phyloP scores from a whole-genome alignment of 768 basidiomycete species.

The Boletellus emodensis region DNA sequence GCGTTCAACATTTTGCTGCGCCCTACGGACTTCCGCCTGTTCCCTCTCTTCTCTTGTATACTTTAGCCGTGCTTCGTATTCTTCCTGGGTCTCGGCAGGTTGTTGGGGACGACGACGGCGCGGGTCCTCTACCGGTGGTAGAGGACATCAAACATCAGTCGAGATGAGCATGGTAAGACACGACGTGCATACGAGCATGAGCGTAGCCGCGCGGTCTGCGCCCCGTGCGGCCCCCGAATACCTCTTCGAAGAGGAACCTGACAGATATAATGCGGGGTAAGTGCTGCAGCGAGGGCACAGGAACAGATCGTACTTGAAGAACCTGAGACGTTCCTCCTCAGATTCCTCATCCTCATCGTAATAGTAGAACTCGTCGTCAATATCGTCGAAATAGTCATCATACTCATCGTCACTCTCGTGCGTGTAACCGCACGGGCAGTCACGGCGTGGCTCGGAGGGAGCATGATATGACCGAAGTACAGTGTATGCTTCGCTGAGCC shows the following conservation, averaged over 20 bases:
- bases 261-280: conserved; percentile 2
- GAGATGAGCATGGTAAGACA: conserved; percentile 8
- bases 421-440: conserved; percentile 9
- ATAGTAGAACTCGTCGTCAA: conserved; percentile 27
- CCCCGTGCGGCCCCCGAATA: conserved; percentile 37
- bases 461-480: conserved; percentile 52
- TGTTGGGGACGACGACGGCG: conserved; percentile 14
- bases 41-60: conserved; percentile 50
- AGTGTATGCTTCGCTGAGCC: conserved; percentile 64
- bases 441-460: conserved; percentile 22
- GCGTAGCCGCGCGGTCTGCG: conserved; percentile 14
- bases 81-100: conserved; percentile 45
- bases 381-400: conserved; percentile 28
- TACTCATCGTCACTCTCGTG: conserved; percentile 41
- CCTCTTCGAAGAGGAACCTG: conserved; percentile 49
- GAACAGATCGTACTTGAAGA: conserved; percentile 40
- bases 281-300: neutral
- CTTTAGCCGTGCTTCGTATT: conserved; percentile 50
- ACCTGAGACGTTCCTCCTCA: conserved; percentile 33
- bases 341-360: conserved; percentile 32
- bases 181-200: conserved; percentile 25
- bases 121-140: conserved; percentile 14
- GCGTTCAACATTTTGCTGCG: conserved; percentile 43
- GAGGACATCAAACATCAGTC: conserved; percentile 7
- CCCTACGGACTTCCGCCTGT: conserved; percentile 46